phyloP scores from a whole-genome alignment of 176 grass and related monocot species.

The Alloteropsis semialata region DNA sequence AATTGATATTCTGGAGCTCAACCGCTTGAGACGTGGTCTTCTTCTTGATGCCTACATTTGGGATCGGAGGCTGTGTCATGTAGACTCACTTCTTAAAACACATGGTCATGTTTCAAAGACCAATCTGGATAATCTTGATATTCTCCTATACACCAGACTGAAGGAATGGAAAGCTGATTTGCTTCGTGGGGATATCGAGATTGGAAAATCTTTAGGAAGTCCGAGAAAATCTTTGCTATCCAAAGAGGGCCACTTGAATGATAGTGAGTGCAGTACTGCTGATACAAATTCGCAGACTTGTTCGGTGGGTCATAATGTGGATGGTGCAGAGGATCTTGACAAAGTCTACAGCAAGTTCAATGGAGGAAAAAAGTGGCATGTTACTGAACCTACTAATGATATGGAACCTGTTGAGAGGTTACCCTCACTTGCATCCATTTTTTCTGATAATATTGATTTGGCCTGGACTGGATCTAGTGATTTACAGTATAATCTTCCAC shows the following conservation, averaged over 20 bases:
- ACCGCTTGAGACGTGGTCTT: slow-evolving; percentile 76
- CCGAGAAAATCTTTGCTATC: slow-evolving; percentile 57
- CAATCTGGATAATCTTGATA: slow-evolving; percentile 32
- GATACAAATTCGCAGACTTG: slow-evolving; percentile 45
- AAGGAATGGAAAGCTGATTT: slow-evolving; percentile 47
- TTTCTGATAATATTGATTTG: slow-evolving; percentile 91
- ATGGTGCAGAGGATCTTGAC: slow-evolving; percentile 47
- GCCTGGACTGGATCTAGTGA: slow-evolving; percentile 83
- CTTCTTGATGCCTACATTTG: slow-evolving; percentile 81
- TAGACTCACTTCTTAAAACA: slow-evolving; percentile 67
- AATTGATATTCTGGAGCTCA: slow-evolving; percentile 88
- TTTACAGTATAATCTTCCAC: slow-evolving; percentile 42
- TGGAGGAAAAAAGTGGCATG: slow-evolving; percentile 10
- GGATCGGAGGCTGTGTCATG: slow-evolving; percentile 60
- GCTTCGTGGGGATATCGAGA: slow-evolving; percentile 23
- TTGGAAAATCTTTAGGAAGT: slow-evolving; percentile 43
- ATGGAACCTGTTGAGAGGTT: slow-evolving; percentile 46
- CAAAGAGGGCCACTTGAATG: slow-evolving; percentile 41
- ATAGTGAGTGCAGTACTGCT: slow-evolving; percentile 30
- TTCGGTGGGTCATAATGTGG: slow-evolving; percentile 31
- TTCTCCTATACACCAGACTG: slow-evolving; percentile 29
- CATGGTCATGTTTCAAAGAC: slow-evolving; percentile 41
- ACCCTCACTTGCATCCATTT: slow-evolving; percentile 61
- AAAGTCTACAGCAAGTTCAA: slow-evolving; percentile 39
- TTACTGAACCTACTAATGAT: slow-evolving; percentile 20